Conservation (phyloP, 305 asterid species). For the Solanum aculeatissimum region DNA sequence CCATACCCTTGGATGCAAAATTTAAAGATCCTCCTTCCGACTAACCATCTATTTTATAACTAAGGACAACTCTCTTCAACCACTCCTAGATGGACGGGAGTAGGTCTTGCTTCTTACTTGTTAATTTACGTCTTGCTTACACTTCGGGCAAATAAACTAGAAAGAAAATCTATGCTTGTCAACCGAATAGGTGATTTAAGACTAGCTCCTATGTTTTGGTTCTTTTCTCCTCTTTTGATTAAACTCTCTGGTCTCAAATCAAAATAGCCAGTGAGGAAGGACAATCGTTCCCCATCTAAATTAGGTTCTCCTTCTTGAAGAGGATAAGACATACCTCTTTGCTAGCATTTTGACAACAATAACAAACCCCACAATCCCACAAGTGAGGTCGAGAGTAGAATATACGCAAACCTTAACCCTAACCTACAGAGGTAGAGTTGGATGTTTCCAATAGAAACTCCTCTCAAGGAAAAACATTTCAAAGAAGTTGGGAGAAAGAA, state of each 20-base stretch:
- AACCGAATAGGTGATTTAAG: neutral
- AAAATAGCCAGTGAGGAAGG: neutral
- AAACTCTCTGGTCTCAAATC: neutral
- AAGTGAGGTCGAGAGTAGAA: neutral
- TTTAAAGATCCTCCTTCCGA: neutral
- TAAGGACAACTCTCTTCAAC: neutral
- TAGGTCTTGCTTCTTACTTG: neutral
- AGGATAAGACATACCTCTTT: neutral
- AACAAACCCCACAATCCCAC: neutral
- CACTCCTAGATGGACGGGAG: neutral
- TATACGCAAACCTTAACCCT: neutral
- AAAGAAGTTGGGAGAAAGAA: neutral
- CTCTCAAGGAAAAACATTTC: neutral
- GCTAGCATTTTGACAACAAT: neutral
- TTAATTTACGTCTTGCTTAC: neutral
- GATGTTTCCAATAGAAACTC: neutral
- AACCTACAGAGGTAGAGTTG: no score
- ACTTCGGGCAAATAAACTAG: neutral
- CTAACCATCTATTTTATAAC: neutral
- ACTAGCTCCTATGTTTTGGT: neutral
- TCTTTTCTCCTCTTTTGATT: neutral
- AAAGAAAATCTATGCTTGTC: neutral
- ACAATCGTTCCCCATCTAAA: neutral
- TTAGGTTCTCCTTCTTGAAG: neutral
- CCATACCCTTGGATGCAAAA: neutral